A percentile compares a stretch with the other conserved stretches of the same genome.
phyloP scores from a whole-genome alignment of 176 grass and related monocot species.

The Poa pratensis region DNA sequence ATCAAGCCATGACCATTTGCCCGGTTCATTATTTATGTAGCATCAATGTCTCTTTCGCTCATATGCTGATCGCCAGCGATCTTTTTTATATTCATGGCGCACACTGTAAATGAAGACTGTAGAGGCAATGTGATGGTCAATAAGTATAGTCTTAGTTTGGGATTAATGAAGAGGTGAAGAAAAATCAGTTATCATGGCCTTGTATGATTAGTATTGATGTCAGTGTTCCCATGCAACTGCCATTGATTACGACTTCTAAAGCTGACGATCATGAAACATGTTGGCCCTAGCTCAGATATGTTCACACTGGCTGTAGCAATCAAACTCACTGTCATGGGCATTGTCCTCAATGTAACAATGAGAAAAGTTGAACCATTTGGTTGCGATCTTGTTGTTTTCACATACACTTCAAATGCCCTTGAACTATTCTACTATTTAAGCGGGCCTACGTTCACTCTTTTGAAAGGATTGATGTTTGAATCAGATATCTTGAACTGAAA shows the following conservation, averaged over 20 bases:
- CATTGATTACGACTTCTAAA: not conserved
- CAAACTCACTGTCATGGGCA: not conserved
- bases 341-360: not conserved
- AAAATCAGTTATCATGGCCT: not conserved
- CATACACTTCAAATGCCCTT: not conserved
- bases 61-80: not conserved
- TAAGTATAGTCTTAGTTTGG: slow-evolving; percentile 2
- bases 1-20: not conserved
- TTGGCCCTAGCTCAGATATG: slow-evolving; percentile 1
- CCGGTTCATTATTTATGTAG: not conserved
- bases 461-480: not conserved
- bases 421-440: not conserved
- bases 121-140: not conserved
- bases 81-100: not conserved
- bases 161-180: not conserved
- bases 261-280: not conserved
- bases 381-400: not conserved
- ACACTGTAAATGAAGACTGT: not conserved
- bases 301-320: not conserved
- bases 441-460: not conserved
- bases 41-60: not conserved
- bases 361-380: not conserved
- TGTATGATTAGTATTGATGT: not conserved
- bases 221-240: not conserved
- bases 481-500: not conserved